Evolutionary conservation across 129 eudicot genomes (phyloP).

Genomic region (Flaveria linearis): DNA sequence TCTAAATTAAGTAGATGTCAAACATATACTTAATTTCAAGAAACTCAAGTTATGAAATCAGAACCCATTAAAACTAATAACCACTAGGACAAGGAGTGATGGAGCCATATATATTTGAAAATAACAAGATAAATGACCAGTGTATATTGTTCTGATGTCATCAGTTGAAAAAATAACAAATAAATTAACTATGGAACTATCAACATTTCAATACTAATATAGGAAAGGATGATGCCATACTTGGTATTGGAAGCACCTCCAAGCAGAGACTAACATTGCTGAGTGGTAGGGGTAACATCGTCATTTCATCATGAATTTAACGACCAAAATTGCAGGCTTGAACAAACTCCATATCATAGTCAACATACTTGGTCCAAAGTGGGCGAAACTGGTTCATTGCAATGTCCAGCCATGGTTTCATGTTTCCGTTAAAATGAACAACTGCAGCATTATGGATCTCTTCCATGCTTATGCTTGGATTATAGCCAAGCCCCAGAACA

Average conservation of each 20-base stretch:
- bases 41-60: too few species aligned
- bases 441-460: slow-evolving; percentile 85
- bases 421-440: slow-evolving; percentile 83
- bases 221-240: slow-evolving; percentile 41
- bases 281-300: slow-evolving; percentile 35
- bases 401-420: slow-evolving; percentile 93
- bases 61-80: too few species aligned
- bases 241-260: slow-evolving; percentile 39
- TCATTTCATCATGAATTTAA: slow-evolving; percentile 22
- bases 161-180: slow-evolving; percentile 26
- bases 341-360: slow-evolving; percentile 75
- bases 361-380: slow-evolving; percentile 82
- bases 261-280: slow-evolving; percentile 35
- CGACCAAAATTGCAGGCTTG: slow-evolving; percentile 83
- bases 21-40: too few species aligned
- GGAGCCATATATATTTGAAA: not conserved
- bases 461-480: slow-evolving; percentile 83
- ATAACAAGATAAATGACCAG: slow-evolving; percentile 4
- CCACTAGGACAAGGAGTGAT: not conserved
- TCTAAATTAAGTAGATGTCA: too few species aligned
- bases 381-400: slow-evolving; percentile 85
- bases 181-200: slow-evolving; percentile 35
- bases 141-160: slow-evolving; percentile 28
- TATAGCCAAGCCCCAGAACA: slow-evolving; percentile 88
- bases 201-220: slow-evolving; percentile 34